Percentiles rank a stretch among this genome's conserved stretches.
Evolutionary conservation across 2,329 filamentous ascomycete species (phyloP).

Genomic region (Dactylellina sp.): DNA sequence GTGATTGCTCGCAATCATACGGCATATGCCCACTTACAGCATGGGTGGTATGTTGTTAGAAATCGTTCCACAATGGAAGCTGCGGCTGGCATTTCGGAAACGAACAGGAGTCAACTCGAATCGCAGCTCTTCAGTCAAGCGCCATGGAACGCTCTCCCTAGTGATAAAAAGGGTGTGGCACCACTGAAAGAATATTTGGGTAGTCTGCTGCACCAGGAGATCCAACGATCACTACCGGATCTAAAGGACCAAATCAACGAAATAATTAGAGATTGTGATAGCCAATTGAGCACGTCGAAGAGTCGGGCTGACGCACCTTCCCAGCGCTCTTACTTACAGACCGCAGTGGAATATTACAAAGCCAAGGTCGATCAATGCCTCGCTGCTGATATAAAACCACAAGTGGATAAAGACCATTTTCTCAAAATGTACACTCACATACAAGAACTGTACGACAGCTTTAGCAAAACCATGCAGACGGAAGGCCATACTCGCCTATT

Average conservation of each 20-base stretch:
- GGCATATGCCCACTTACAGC: slow-evolving; percentile 37
- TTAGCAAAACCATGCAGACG: slow-evolving; percentile 59
- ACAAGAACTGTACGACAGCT: slow-evolving; percentile 54
- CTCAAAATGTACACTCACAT: slow-evolving; percentile 59
- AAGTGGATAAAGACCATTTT: slow-evolving; percentile 61
- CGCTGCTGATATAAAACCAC: slow-evolving; percentile 63
- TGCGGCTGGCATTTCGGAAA: slow-evolving; percentile 25
- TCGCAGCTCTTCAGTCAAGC: slow-evolving; percentile 57
- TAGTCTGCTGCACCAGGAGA: slow-evolving; percentile 64
- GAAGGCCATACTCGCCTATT: slow-evolving; percentile 60
- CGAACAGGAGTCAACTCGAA: slow-evolving; percentile 55
- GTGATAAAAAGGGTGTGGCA: slow-evolving; percentile 63
- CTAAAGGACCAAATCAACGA: slow-evolving; percentile 64
- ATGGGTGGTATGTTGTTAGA: slow-evolving; percentile 60
- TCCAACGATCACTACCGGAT: slow-evolving; percentile 65
- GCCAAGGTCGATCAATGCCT: slow-evolving; percentile 61
- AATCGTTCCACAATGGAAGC: slow-evolving; percentile 58
- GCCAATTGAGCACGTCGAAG: not conserved
- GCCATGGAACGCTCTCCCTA: slow-evolving; percentile 55
- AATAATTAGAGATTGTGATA: slow-evolving; percentile 23
- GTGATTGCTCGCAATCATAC: slow-evolving; percentile 10
- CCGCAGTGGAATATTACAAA: slow-evolving; percentile 64
- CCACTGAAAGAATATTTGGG: slow-evolving; percentile 64
- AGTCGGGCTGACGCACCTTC: slow-evolving; percentile 60
- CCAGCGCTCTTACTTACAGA: slow-evolving; percentile 63